Base-by-base conservation (phyloP, 306 rosid genomes). In the Fagus crenata region DNA sequence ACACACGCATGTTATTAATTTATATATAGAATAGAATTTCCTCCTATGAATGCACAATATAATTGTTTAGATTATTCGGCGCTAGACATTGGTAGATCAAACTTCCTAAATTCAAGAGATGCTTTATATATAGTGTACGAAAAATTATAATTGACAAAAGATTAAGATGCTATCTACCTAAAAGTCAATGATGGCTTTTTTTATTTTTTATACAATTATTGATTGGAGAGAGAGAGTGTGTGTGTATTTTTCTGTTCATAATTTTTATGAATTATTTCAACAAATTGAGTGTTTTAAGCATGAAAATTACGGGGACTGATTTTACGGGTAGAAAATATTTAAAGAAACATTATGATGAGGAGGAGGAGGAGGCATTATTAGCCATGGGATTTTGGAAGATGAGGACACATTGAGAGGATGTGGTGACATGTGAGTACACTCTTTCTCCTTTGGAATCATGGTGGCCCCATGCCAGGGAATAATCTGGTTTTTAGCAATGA, bases 401-500 rank as follows among this genome's bases (percentile, higher is more conserved):
- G 80, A 76, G 71, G 86, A 86, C 84, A 80, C 63, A 73, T 64
- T n/a, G 85, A 77, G 80, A 77, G 84, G 91, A 82, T 90, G 81
- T 78, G 77, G 84, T 88, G 90, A 89, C 93, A 87, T 85, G 89
- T 90, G 89, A 90, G 81, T 72, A 36, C 28, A 46, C 53, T 60
- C 68, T 83, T 67, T 75, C 51, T 37, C 72, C 49, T 84, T 80
- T 79, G 82, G 84, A 87, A 88, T 84, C 77, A 84, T 78, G 77
- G 85, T 87, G 93, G 88, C 85, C 88, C 87, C 89, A 80, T 86
- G 92, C 71, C 91, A 91, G 86, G 49, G 89, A 89, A 89, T 87
- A 83, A 85, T 86, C 78, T 77, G 86, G 87, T 89, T 80, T 81
- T 53, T 81, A 59, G 91, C 86, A 89, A 91, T 85, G 67, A 91